Evolutionary conservation across 2,329 filamentous ascomycete genomes (phyloP), one percentile per base, ranked within the genome.

Genomic region (Diaporthe amygdali): DNA sequence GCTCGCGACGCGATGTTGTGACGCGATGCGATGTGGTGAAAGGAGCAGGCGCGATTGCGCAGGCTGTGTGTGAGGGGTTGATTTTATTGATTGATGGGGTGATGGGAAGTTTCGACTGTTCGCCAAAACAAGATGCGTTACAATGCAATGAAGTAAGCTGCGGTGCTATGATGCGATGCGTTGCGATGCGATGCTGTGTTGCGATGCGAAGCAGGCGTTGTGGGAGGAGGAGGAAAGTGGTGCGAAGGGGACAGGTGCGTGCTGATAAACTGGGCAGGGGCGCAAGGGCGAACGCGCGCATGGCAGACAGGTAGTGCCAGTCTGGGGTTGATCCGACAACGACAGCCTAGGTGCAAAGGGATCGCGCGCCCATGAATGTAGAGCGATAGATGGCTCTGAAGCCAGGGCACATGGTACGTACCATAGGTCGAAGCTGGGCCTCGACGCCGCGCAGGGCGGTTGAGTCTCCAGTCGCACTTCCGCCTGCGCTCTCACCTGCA

Each of bases 341-440:
- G 22, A 44, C 17, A 39, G n/a, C 25, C 55, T 20, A 32, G n/a
- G n/a, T n/a, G n/a, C n/a, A 46, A 32, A 39, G 27, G 39, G 25
- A n/a, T 25, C 55, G 8, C 22, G 25, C 55, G 22, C 30, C 22
- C 55, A 44, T 22, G 46, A 46, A 63, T 39, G 46, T 15, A 47
- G 56, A 44, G 20, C 32, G 51, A n/a, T 39, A 12, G 32, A 25
- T 41, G 34, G 10, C 54, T 34, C 54, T 39, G 22, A 25, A 41
- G 9, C 10, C 59, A 63, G 59, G 27, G 59, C 59, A 47, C n/a
- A 56, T 22, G 17, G 30, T 59, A 68, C 52, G 52, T 68, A 68
- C 52, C 66, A 46, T 68, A 56, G 51, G 12, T 37, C 27, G 66
- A 47, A 27, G 66, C 66, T 68, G 66, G 10, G 39, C 10, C 27